phyloP scores from a whole-genome alignment of 305 asterid species.

The Fraxinus baroniana region DNA sequence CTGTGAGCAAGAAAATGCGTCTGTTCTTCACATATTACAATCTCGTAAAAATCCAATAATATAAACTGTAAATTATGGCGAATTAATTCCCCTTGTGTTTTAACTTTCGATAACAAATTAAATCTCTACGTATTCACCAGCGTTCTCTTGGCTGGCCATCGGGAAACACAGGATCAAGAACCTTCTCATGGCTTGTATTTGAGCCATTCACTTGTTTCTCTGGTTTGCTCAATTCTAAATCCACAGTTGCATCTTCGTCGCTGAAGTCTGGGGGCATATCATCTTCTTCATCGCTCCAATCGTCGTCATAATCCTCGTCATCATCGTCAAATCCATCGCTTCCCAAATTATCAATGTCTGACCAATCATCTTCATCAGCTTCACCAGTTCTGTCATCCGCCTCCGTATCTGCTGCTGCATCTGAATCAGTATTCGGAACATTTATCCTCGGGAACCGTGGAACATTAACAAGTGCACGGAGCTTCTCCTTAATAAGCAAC shows the following conservation, averaged over 20 bases:
- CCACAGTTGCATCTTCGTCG: slow-evolving; percentile 43
- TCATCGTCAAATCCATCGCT: slow-evolving; percentile 41
- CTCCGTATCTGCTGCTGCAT: slow-evolving; percentile 37
- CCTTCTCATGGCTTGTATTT: slow-evolving; percentile 41
- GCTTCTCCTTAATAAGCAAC: slow-evolving; percentile 91
- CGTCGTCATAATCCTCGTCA: slow-evolving; percentile 45
- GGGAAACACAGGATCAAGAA: slow-evolving; percentile 60
- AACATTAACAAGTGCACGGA: slow-evolving; percentile 76
- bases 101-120: not conserved
- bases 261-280: slow-evolving; percentile 75
- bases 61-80: not conserved
- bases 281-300: slow-evolving; percentile 67
- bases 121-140: slow-evolving; percentile 46
- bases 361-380: slow-evolving; percentile 65
- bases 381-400: slow-evolving; percentile 38
- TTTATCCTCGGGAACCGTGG: slow-evolving; percentile 52
- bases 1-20: slow-evolving; percentile 9
- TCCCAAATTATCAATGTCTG: slow-evolving; percentile 59
- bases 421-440: slow-evolving; percentile 30
- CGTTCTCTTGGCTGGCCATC: slow-evolving; percentile 92
- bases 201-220: slow-evolving; percentile 41
- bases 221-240: slow-evolving; percentile 36
- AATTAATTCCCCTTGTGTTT: slow-evolving; percentile 15
- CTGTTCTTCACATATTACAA: not conserved
- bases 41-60: not conserved